Evolutionary conservation across 2,329 filamentous ascomycete species (phyloP), one percentile per base, ranked within the genome.

Genomic region (Xylaria digitata): DNA sequence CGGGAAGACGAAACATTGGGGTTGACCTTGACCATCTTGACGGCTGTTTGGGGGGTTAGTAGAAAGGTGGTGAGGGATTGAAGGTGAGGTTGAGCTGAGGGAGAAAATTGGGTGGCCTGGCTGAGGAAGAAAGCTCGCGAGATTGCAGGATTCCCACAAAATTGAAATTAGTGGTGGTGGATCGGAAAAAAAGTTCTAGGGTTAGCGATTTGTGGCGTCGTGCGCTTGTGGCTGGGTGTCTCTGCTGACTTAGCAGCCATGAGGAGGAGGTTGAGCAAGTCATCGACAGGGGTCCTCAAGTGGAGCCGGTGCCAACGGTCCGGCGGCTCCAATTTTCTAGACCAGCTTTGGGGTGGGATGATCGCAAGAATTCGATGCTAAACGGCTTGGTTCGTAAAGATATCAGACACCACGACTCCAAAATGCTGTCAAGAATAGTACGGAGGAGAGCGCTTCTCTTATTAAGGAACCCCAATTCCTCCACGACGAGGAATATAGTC

Each of bases 1-100:
- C 95, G 90, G 81, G 94, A 70, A 46, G 66, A 68, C 61, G 66
- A 70, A 13, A 70, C 77, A 71, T 75, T 74, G 68, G 72, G 70
- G 70, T 69, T 74, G 69, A 72, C 65, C 72, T 77, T 77, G 63
- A 72, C 70, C 76, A 78, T 77, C 70, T 77, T 77, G 73, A 72
- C 73, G 70, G 69, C 70, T 63, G 69, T 65, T 65, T 59, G 19
- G 48, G 45, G 32, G 64, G 63, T 66, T 67, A 61, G 64, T 62
- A 64, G 46, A 32, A 32, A 23, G 58, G 17, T 52, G 61, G 57
- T 54, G 13, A 37, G 30, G 26, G 23, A 32, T 46, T 62, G 40
- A 50, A 56, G 6, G 32, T 43, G 63, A 66, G 48, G 55, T 59
- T 60, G 58, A 64, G 50, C 23, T 46, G 62, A 57, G 67, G 69